Evolutionary conservation across 805 yeast genomes (phyloP).

Genomic region (Candida insectalens): DNA sequence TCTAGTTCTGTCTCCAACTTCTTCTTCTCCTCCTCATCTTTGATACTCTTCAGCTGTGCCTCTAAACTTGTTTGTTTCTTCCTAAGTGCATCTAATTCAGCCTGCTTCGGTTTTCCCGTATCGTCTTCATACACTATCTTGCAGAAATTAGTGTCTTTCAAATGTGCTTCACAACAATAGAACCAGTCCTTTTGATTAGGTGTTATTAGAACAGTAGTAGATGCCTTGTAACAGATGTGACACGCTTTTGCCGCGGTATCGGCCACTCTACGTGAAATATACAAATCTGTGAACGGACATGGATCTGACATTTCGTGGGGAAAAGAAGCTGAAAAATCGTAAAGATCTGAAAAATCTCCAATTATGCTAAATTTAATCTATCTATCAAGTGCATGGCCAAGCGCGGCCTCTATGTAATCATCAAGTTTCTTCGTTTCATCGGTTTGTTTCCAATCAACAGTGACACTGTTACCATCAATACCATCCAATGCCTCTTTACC

Average conservation of each 20-base stretch:
- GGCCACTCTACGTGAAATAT: slow-evolving; percentile 33
- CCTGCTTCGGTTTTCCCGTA: slow-evolving; percentile 8
- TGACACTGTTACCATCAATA: too few relatives aligned
- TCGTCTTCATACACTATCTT: slow-evolving; percentile 25
- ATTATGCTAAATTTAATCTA: not conserved
- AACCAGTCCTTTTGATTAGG: slow-evolving; percentile 38
- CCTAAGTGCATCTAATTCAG: slow-evolving; percentile 14
- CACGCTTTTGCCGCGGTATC: slow-evolving; percentile 35
- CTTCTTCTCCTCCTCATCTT: slow-evolving; percentile 5
- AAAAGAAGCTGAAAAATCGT: not conserved
- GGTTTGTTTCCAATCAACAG: too few relatives aligned
- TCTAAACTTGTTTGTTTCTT: slow-evolving; percentile 16
- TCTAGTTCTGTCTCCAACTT: slow-evolving; percentile 6
- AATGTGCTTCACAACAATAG: slow-evolving; percentile 39
- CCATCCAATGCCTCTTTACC: slow-evolving; percentile 7
- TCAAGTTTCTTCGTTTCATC: not conserved
- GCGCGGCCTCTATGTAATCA: not conserved
- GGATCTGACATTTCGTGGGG: not conserved
- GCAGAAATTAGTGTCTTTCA: slow-evolving; percentile 36
- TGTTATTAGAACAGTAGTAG: slow-evolving; percentile 35
- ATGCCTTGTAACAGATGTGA: slow-evolving; percentile 39
- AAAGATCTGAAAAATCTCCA: not conserved
- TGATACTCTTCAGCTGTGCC: slow-evolving; percentile 22
- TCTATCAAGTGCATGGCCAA: not conserved
- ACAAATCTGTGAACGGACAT: slow-evolving; percentile 23